These are phyloP conservation scores for Alternaria sp. DNA, from an alignment of 2,329 filamentous ascomycete genomes.

Conservation along the genomic window DNA sequence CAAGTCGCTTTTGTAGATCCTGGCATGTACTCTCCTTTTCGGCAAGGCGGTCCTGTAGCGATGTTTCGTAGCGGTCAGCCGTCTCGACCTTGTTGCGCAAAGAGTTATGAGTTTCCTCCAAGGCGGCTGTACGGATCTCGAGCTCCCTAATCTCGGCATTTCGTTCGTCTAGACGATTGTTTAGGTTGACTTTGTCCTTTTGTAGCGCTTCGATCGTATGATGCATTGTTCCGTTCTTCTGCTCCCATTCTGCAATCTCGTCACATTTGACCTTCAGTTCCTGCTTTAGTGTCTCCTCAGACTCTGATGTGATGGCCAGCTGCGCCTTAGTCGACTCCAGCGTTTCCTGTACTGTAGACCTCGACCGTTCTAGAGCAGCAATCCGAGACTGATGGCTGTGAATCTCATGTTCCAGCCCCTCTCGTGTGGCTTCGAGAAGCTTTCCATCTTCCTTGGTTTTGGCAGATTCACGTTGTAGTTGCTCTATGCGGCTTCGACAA, in stretches of 20 bases:
- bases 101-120: constrained; percentile 29
- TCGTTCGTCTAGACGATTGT: constrained; percentile 24
- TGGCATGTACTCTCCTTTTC: constrained; percentile 28
- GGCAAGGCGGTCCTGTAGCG: constrained; percentile 28
- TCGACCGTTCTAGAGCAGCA: constrained; percentile 35
- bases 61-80: constrained; percentile 29
- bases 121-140: constrained; percentile 23
- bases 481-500: constrained; percentile 43
- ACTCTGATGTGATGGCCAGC: constrained; percentile 22
- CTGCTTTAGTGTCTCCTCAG: constrained; percentile 28
- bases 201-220: constrained; percentile 30
- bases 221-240: constrained; percentile 19
- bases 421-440: constrained; percentile 24
- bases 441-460: constrained; percentile 32
- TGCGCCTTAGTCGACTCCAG: constrained; percentile 32
- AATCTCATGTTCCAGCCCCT: constrained; percentile 36
- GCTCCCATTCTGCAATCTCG: constrained; percentile 38
- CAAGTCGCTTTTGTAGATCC: constrained; percentile 24
- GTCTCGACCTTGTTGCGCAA: constrained; percentile 28
- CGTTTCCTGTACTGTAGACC: constrained; percentile 25
- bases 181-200: constrained; percentile 30
- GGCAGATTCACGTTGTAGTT: constrained; percentile 40
- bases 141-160: constrained; percentile 29
- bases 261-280: constrained; percentile 33
- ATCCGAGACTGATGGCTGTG: constrained; percentile 39